Evolutionary conservation across 177 flowering plant species (phyloP).

Genomic region (Tripterygium wilfordii): DNA sequence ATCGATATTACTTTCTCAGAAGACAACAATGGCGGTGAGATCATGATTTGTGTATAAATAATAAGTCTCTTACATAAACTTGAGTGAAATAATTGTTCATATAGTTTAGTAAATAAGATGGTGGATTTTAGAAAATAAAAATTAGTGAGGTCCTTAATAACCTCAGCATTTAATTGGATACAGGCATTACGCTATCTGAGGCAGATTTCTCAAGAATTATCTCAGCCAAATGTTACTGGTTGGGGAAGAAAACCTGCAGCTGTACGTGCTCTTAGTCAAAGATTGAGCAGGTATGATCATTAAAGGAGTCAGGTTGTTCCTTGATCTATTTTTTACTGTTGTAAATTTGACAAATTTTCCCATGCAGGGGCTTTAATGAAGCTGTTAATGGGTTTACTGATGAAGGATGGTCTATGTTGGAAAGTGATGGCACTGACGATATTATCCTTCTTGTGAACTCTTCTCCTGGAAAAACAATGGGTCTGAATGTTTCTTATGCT

Average conservation of each 20-base stretch:
- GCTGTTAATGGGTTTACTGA: slow-evolving; percentile 63
- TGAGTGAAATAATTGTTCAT: not conserved
- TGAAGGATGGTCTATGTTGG: slow-evolving; percentile 63
- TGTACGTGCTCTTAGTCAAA: slow-evolving; percentile 46
- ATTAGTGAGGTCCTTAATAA: not conserved
- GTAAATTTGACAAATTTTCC: slow-evolving; percentile 3
- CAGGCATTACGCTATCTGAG: slow-evolving; percentile 55
- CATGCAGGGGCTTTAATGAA: slow-evolving; percentile 59
- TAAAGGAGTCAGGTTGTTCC: not conserved
- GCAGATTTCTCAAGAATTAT: slow-evolving; percentile 52
- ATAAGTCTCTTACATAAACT: not conserved
- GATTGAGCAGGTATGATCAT: slow-evolving; percentile 36
- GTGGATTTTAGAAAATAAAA: too few relatives aligned
- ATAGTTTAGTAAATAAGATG: too few relatives aligned
- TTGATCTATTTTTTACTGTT: too few relatives aligned
- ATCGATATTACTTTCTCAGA: slow-evolving; percentile 51
- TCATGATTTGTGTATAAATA: not conserved
- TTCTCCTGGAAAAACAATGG: slow-evolving; percentile 48
- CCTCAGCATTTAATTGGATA: not conserved
- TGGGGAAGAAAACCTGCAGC: slow-evolving; percentile 60
- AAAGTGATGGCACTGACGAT: slow-evolving; percentile 62
- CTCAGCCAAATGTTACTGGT: slow-evolving; percentile 38
- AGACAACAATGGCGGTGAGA: slow-evolving; percentile 48
- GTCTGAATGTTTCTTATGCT: slow-evolving; percentile 28
- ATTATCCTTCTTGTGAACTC: slow-evolving; percentile 52